A percentile compares a stretch with the other conserved stretches of the same genome.
Conservation (phyloP, 192 early-diverging fungal genomes). For the Gamsiella multidivaricata region DNA sequence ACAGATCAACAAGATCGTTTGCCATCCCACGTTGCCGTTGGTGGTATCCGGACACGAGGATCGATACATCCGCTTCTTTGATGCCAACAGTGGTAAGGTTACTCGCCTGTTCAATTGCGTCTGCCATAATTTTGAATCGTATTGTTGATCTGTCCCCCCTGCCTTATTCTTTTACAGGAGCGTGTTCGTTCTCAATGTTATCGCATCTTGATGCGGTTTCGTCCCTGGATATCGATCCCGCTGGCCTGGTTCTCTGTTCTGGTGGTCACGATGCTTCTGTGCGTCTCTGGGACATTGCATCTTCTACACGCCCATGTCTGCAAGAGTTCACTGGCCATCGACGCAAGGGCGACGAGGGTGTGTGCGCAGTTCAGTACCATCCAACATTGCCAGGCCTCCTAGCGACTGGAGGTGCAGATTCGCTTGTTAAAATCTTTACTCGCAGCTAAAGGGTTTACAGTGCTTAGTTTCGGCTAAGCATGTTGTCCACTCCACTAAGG, state of each 20-base stretch:
- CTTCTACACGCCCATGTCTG: conserved; percentile 64
- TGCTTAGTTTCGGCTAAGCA: background rate
- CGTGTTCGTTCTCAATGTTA: conserved; percentile 69
- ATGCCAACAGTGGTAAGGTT: conserved; percentile 72
- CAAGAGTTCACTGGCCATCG: conserved; percentile 82
- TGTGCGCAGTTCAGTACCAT: conserved; percentile 72
- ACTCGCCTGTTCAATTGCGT: background rate
- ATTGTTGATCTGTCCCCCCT: too few species aligned
- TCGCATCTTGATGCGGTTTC: conserved; percentile 77
- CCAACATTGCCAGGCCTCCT: conserved; percentile 62
- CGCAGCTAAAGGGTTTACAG: conserved; percentile 9
- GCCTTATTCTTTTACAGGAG: too few species aligned
- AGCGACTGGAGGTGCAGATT: conserved; percentile 69
- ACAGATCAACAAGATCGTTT: conserved; percentile 82
- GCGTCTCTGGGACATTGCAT: conserved; percentile 79
- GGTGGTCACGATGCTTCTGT: conserved; percentile 82
- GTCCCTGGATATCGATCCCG: conserved; percentile 70
- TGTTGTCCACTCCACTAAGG: too few species aligned
- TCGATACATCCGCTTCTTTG: conserved; percentile 78
- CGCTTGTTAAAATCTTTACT: conserved; percentile 64
- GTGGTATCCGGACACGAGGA: conserved; percentile 85
- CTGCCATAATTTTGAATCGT: too few species aligned
- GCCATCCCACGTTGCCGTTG: conserved; percentile 79
- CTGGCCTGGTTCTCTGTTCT: conserved; percentile 64
- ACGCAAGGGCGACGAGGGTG: conserved; percentile 79